Conservation (phyloP, 1,284 basidiomycete species). For the Apiotrichum laibachii region DNA sequence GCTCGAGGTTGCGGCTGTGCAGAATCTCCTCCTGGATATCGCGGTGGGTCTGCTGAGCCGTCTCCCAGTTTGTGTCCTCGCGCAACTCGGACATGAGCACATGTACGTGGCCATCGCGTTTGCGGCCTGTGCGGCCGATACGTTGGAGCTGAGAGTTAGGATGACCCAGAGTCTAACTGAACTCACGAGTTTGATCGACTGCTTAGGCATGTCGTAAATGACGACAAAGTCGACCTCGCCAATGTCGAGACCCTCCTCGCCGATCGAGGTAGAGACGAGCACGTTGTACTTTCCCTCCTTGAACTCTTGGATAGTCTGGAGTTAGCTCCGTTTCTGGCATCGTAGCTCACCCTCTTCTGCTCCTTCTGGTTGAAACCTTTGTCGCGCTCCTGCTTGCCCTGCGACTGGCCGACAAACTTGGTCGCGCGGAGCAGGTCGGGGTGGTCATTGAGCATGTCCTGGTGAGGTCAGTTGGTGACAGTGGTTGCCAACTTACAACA, state of each 20-base stretch:
- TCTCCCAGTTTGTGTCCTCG: slow-evolving; percentile 88
- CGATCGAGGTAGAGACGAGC: slow-evolving; percentile 93
- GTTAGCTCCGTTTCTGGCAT: not conserved
- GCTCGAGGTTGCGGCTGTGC: slow-evolving; percentile 78
- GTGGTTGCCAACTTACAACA: slow-evolving; percentile 54
- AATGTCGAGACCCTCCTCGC: slow-evolving; percentile 99
- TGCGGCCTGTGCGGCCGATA: slow-evolving; percentile 91
- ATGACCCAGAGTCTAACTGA: not conserved
- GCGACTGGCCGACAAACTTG: slow-evolving; percentile 87
- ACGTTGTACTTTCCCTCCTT: slow-evolving; percentile 86
- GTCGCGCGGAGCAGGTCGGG: slow-evolving; percentile 71
- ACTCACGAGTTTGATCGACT: slow-evolving; percentile 89
- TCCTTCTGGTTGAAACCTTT: slow-evolving; percentile 89
- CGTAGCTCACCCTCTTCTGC: slow-evolving; percentile 69
- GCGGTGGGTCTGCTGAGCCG: slow-evolving; percentile 81
- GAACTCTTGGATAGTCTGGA: slow-evolving; percentile 67
- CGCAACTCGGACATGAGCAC: slow-evolving; percentile 88
- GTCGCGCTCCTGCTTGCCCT: slow-evolving; percentile 68
- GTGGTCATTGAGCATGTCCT: slow-evolving; percentile 66
- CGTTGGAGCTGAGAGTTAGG: slow-evolving; percentile 73
- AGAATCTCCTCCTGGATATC: slow-evolving; percentile 87
- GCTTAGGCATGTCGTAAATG: slow-evolving; percentile 96
- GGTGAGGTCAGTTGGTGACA: slow-evolving; percentile 17
- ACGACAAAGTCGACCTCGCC: slow-evolving; percentile 97
- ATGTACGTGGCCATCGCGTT: slow-evolving; percentile 83